Percentiles rank a stretch among this genome's conserved stretches.
phyloP scores from a whole-genome alignment of 805 yeast species.

The Limtongozyma cylindracea region DNA sequence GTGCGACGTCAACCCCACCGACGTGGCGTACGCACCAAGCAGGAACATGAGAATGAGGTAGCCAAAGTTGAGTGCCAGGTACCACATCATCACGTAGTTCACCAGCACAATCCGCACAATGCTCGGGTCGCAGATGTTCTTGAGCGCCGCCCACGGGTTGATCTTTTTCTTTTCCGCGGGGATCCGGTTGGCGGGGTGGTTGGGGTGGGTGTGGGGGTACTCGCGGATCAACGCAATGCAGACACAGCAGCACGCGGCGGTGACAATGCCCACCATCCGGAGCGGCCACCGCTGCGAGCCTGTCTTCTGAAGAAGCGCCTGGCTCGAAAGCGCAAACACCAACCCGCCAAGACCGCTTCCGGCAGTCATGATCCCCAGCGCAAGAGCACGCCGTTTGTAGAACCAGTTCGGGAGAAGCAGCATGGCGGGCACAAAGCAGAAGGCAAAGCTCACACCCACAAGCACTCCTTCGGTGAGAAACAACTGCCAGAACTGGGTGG shows the following conservation, averaged over 20 bases:
- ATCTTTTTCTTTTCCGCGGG: too few relatives aligned
- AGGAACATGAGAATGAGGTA: constrained; percentile 12
- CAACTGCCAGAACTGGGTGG: constrained; percentile 36
- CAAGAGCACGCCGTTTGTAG: constrained; percentile 29
- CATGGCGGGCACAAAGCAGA: constrained; percentile 30
- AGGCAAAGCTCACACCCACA: constrained; percentile 39
- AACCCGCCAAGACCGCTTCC: constrained; percentile 34
- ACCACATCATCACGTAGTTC: too few relatives aligned
- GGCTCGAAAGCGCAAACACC: constrained; percentile 7
- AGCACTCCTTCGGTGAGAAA: constrained; percentile 44
- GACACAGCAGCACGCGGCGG: too few relatives aligned
- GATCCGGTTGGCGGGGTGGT: too few relatives aligned
- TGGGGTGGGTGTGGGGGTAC: too few relatives aligned
- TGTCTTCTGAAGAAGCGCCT: constrained; percentile 14
- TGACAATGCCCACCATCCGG: too few relatives aligned
- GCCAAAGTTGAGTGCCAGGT: constrained; percentile 12
- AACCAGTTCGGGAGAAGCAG: constrained; percentile 51
- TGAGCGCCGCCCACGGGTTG: constrained; percentile 3
- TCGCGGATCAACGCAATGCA: too few relatives aligned
- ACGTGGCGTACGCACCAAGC: constrained; percentile 12
- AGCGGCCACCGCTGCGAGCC: too few relatives aligned
- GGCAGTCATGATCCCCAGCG: constrained; percentile 18
- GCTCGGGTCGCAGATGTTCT: too few relatives aligned
- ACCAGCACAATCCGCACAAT: too few relatives aligned
- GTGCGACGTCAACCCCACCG: constrained; percentile 15